These are phyloP conservation scores for Cyclotella baltica DNA, from an alignment of 108 stramenopile genomes.

Conservation along the genomic window DNA sequence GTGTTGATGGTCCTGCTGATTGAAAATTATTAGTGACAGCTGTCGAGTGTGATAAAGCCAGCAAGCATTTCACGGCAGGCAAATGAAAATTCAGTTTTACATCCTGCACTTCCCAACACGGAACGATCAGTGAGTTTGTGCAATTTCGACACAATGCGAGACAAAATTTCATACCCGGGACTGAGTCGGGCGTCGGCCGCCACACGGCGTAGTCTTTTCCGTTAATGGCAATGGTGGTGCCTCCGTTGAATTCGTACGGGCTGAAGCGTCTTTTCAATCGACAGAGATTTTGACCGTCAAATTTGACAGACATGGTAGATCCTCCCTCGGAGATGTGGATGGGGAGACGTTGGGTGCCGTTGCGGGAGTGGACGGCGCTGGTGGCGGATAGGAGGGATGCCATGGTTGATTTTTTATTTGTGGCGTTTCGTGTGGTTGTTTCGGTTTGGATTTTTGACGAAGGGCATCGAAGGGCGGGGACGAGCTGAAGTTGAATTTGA, in stretches of 20 bases:
- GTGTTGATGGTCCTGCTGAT: too few relatives aligned
- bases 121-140: slow-evolving; percentile 85
- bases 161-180: slow-evolving; percentile 93
- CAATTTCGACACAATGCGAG: slow-evolving; percentile 87
- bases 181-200: slow-evolving; percentile 96
- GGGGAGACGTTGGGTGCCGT: slow-evolving; percentile 51
- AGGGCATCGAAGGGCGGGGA: not conserved
- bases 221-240: slow-evolving; percentile 90
- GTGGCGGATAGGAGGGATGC: slow-evolving; percentile 36
- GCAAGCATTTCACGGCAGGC: too few relatives aligned
- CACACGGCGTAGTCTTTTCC: slow-evolving; percentile 93
- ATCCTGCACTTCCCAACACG: slow-evolving; percentile 95
- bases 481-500: too few relatives aligned
- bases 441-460: not conserved
- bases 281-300: slow-evolving; percentile 54
- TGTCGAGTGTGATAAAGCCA: too few relatives aligned
- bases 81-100: slow-evolving; percentile 98
- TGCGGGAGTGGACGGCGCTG: slow-evolving; percentile 43
- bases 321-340: slow-evolving; percentile 56
- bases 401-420: slow-evolving; percentile 3
- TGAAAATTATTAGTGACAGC: too few relatives aligned
- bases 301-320: slow-evolving; percentile 43
- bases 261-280: slow-evolving; percentile 88
- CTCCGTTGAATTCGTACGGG: slow-evolving; percentile 94
- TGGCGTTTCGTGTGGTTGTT: not conserved